phyloP scores from a whole-genome alignment of 441 rosid species.

The Hypseocharis bilobata region DNA sequence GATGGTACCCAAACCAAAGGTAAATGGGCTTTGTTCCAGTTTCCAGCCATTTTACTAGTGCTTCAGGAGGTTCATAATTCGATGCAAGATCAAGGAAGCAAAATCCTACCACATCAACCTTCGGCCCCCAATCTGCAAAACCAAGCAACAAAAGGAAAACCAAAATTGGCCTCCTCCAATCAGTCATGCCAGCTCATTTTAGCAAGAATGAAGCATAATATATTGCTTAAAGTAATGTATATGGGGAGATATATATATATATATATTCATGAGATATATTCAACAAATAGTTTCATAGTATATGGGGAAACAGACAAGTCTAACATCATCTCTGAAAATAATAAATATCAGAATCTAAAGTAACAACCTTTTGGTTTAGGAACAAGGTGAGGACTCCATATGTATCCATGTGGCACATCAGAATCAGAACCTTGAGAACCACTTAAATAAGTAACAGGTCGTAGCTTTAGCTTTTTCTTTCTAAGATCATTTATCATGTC shows the following conservation, averaged over 20 bases:
- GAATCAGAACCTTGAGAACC: constrained; percentile 86
- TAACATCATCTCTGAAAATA: constrained; percentile 1
- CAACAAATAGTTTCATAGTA: neutral
- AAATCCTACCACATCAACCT: constrained; percentile 91
- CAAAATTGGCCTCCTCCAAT: constrained; percentile 21
- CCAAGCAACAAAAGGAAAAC: constrained; percentile 9
- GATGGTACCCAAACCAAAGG: constrained; percentile 94
- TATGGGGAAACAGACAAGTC: no score
- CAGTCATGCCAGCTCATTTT: neutral
- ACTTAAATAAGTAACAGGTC: constrained; percentile 98
- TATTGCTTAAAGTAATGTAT: no score
- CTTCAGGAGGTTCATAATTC: constrained; percentile 85
- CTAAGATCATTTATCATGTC: constrained; percentile 93
- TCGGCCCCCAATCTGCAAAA: constrained; percentile 88
- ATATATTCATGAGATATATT: neutral
- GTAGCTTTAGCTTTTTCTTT: constrained; percentile 78
- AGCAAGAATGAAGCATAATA: neutral
- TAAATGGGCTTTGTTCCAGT: constrained; percentile 87
- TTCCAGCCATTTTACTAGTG: constrained; percentile 75
- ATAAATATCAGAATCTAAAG: constrained; percentile 10
- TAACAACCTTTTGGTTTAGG: constrained; percentile 93
- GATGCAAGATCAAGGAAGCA: constrained; percentile 97
- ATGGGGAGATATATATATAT: no score
- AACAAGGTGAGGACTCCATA: constrained; percentile 98
- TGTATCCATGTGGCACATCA: constrained; percentile 81